Base-by-base conservation (phyloP, 805 yeast genomes). In the Schwanniomyces sp. region DNA sequence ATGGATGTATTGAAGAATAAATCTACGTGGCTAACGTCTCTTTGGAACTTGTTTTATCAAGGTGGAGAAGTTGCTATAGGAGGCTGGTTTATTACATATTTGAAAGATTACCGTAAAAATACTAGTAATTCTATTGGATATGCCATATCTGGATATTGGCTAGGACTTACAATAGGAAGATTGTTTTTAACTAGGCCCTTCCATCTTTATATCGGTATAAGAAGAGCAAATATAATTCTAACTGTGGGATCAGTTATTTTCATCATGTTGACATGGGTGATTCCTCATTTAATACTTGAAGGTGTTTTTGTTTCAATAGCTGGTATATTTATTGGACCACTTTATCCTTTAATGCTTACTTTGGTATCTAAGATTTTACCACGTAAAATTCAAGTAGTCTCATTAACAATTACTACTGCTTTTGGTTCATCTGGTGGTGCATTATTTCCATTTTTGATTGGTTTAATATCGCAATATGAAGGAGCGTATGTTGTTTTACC, bases 31-130 rank as follows among this genome's bases (percentile, higher is more conserved):
- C 52, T 77, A 2, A 64, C 82, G 51, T 72, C 90, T 5, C 52
- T 72, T 1, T 82, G 78, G 54, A 68, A 84, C 24, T 78, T 86
- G 53, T 71, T 80, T 43, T 86, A 86, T 56, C 79, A 84, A 53
- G 92, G 91, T 6, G 78, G 82, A 2, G 91, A 86, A 60, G 84
- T 85, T 25, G 66, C 85, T 1, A 65, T 85, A 49, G 90, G 85
- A 1, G 85, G 89, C 2, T 86, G 91, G 91, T 67, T 82, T 16
- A 82, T 82, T 41, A 81, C 89, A 2, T 86, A 77, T 56, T 64
- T 86, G 46, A 69, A 82, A 37, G 78, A 75, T 24, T 77, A 81
- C 44, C 76, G 86, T 48, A 64, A 73, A 12, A 82, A 82, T 14
- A 66, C 70, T 42, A 68, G 68, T 28, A 53, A 69, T 1, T 60